A percentile compares a stretch with the other conserved stretches of the same genome.
These are phyloP conservation scores for Pyracantha coccinea DNA, from an alignment of 331 rosid species.

Conservation along the genomic window DNA sequence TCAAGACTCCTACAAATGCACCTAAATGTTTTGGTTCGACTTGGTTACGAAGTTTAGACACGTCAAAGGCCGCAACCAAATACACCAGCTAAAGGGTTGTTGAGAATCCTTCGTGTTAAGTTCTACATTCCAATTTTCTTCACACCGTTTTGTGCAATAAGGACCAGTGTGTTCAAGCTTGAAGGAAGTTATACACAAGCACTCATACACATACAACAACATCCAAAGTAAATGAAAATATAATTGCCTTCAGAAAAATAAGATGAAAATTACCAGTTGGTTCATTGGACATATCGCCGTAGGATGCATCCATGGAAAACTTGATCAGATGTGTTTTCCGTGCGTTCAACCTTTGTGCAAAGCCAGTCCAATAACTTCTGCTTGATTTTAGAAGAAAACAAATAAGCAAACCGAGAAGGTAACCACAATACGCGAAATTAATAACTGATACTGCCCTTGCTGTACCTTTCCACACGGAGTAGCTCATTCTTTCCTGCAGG, in stretches of 20 bases:
- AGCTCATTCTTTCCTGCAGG: conserved; percentile 18
- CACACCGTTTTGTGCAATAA: background rate
- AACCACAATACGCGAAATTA: conserved; percentile 6
- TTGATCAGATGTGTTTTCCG: conserved; percentile 33
- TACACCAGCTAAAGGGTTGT: background rate
- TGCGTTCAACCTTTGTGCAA: conserved; percentile 20
- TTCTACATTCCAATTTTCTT: background rate
- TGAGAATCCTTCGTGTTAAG: background rate
- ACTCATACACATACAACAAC: background rate
- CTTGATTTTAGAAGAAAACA: background rate
- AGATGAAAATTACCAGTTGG: conserved; percentile 51
- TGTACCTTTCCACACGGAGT: conserved; percentile 48
- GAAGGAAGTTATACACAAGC: background rate
- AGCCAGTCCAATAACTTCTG: conserved; percentile 34
- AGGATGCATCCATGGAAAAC: conserved; percentile 84
- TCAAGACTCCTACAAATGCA: background rate
- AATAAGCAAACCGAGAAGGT: background rate
- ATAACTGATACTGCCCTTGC: background rate
- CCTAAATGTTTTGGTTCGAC: background rate
- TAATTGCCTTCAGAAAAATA: background rate
- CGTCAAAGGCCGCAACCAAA: background rate
- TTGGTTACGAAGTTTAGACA: background rate
- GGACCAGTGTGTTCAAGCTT: background rate
- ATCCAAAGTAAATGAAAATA: background rate
- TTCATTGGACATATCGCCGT: conserved; percentile 53